Evolutionary conservation across 2,329 filamentous ascomycete species (phyloP), one percentile per base, ranked within the genome.

Genomic region (Paecilomyces fulvus): DNA sequence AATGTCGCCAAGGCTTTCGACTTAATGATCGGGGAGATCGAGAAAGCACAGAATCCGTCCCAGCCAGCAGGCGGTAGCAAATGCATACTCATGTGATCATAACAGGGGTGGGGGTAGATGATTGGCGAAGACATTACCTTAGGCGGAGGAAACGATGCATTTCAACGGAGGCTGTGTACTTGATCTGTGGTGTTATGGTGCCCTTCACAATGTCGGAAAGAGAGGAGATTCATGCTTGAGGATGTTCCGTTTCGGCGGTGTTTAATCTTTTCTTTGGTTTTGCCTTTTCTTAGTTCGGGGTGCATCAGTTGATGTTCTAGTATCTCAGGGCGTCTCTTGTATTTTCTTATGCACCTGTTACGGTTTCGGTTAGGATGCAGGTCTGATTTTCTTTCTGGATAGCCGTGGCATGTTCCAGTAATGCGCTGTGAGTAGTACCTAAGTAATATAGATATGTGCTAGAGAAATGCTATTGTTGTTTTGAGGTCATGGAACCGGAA

Each of bases 1-100:
- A 96, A 97, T 70, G 94, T 99, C 52, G 81, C 82, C 65, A 92
- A 90, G 73, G 90, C 90, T 1, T 99, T 99, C 70, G 92, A 97
- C 75, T 81, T 95, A 61, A 87, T 99, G 79, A 91, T 99, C 66
- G 89, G 83, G 52, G 89, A 97, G 78, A 92, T 99, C 61, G 94
- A 99, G 76, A 95, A 95, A 76, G 86, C 87, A 25, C 89, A 95
- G 75, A 95, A 95, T 70, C 92, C 92, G 1, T 86, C 86, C 66
- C 90, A 96, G 75, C 87, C 90, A 7, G 80, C 90, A 25, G 87
- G 85, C 56, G 87, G 87, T 56, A 84, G 84, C 66, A 96, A 95
- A 76, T 97, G 94, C 73, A 66, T 73, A 56, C 72, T 96, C 65
- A 97, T 99, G 94, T 99, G 80, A 81, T 66, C 37, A 17, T 17